Percentiles rank a stretch among this genome's conserved stretches.
Evolutionary conservation across 2,329 filamentous ascomycete species (phyloP).

Genomic region (Xylaria sp.): DNA sequence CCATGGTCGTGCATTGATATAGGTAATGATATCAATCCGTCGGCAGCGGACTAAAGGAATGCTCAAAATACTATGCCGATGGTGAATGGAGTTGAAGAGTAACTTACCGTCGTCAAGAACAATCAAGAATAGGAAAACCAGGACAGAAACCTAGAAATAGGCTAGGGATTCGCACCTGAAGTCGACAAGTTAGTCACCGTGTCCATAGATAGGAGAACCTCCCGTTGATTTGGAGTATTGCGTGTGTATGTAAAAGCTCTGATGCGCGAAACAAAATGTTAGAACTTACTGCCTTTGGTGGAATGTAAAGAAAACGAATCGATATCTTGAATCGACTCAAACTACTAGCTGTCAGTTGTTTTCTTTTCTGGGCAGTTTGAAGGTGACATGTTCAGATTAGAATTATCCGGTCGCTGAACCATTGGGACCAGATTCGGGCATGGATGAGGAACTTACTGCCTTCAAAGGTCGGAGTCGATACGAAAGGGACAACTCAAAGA

Average conservation of each 20-base stretch:
- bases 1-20: background rate
- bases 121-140: background rate
- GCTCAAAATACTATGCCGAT: background rate
- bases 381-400: background rate
- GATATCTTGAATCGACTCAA: background rate
- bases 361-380: background rate
- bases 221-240: too few relatives aligned
- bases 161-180: background rate
- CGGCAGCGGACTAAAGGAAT: background rate
- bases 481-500: background rate
- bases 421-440: background rate
- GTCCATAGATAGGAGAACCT: background rate
- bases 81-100: background rate
- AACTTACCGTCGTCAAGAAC: conserved; percentile 3
- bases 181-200: background rate
- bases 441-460: conserved; percentile 3
- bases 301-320: background rate
- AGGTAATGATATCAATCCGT: background rate
- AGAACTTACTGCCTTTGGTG: conserved; percentile 8
- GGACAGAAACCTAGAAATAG: background rate
- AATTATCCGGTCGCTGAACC: background rate
- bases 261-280: background rate
- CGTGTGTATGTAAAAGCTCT: background rate
- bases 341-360: conserved; percentile 2
- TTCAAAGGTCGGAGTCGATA: background rate